Conservation (phyloP, 1,139 yeast species). For the Diutina catenulata region DNA sequence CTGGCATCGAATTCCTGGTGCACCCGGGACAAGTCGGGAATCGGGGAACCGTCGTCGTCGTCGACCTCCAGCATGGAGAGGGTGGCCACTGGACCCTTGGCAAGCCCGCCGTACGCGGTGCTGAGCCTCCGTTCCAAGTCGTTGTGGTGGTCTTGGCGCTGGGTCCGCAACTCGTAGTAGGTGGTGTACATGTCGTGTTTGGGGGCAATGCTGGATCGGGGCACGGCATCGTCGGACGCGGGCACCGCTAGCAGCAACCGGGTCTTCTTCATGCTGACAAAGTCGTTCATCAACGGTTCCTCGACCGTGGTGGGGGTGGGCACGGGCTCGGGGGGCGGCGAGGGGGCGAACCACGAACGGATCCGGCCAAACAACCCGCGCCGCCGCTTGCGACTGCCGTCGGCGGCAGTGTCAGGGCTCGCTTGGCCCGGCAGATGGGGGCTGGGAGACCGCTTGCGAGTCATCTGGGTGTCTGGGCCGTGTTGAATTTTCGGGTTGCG, state of each 20-base stretch:
- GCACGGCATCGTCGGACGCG: background rate
- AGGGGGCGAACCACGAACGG: background rate
- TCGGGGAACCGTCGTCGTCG: background rate
- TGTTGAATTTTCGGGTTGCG: too few species aligned
- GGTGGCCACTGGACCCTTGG: background rate
- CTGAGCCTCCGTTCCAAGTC: conserved; percentile 1
- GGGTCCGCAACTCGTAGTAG: background rate
- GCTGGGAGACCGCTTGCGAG: too few species aligned
- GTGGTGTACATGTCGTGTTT: conserved; percentile 4
- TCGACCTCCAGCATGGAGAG: background rate
- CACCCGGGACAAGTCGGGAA: background rate
- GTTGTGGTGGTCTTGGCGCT: background rate
- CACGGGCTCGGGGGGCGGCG: too few species aligned
- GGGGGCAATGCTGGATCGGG: background rate
- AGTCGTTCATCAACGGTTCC: background rate
- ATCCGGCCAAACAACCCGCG: background rate
- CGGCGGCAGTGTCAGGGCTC: too few species aligned
- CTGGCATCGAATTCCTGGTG: background rate
- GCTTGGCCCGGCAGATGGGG: too few species aligned
- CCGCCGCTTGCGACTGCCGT: background rate
- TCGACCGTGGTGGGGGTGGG: background rate
- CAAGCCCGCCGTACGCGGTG: background rate
- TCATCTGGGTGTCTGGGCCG: too few species aligned
- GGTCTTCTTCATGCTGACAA: conserved; percentile 9
- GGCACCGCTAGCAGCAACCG: background rate